Evolutionary conservation across 768 basidiomycete genomes (phyloP), one percentile per base, ranked within the genome.

Genomic region (Lactifluus rugatus): DNA sequence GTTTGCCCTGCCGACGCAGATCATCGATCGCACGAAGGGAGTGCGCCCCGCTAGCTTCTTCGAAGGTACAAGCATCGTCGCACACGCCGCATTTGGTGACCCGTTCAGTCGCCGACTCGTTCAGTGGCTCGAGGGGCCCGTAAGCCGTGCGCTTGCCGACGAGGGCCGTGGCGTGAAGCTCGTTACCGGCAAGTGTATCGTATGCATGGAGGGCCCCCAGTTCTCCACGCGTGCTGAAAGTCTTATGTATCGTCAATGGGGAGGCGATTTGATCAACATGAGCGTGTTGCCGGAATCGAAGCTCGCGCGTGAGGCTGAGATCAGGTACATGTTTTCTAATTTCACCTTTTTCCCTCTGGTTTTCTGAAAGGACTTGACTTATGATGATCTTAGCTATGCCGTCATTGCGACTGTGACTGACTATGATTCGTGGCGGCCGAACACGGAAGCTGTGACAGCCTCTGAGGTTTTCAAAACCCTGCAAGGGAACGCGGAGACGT

Each of bases 201-300:
- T 98, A 48, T 93, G 91, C 68, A 98, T 98, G 92, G 93, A 98
- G 69, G 94, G 94, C 49, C 89, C 89, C 32, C 93, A 93, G 72
- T 99, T 99, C 77, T 95, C 93, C 55, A 99, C 95, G n/a, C 76
- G 95, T 37, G 95, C 95, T 17, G 95, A 99, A 79, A 93, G 90
- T 67, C 66, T 80, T 66, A 93, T 96, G 93, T 96, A 97, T 71
- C 79, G 93, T 21, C 77, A 79, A 48, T 94, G 90, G 88, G 95
- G 95, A 9, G 90, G 83, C 6, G 91, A 95, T 70, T 73, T 95
- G 68, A 94, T 95, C 73, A 94, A 97, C 71, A 99, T 99, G 95
- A 95, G 89, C 58, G 89, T 89, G 41, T 74, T 97, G 26, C 96
- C 96, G 2, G 95, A 99, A 73, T 84, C 94, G n/a, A 98, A 98